Evolutionary conservation across 2,329 filamentous ascomycete species (phyloP).

Genomic region (Trichoderma aggressivum): DNA sequence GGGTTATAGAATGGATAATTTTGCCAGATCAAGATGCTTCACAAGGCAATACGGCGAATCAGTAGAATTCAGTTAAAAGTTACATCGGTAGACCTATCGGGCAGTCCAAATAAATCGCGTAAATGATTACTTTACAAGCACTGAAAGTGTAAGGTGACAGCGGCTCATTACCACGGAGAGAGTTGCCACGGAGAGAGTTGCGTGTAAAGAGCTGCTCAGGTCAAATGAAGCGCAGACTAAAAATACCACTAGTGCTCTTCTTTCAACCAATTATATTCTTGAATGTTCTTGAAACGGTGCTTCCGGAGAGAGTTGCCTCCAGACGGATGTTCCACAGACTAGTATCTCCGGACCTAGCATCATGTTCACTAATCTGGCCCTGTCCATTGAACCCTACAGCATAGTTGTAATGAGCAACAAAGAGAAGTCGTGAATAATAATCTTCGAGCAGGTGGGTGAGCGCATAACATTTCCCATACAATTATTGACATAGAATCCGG

Average conservation of each 20-base stretch:
- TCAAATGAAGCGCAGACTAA: not conserved
- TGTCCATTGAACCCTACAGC: not conserved
- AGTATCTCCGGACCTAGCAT: not conserved
- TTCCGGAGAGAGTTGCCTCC: not conserved
- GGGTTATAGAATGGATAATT: not conserved
- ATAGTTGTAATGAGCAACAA: not conserved
- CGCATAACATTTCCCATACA: not conserved
- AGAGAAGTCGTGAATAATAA: not conserved
- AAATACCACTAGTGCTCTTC: not conserved
- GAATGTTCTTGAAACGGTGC: not conserved
- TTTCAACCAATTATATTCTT: not conserved
- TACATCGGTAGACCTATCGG: not conserved
- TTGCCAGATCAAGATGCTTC: not conserved
- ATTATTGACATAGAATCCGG: not conserved
- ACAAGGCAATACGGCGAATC: too few species aligned
- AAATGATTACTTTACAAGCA: not conserved
- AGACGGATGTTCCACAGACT: not conserved
- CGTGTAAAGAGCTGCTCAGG: not conserved
- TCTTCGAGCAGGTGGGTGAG: not conserved
- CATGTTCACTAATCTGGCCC: not conserved
- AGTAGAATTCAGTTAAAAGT: accelerated
- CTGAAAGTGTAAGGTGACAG: not conserved
- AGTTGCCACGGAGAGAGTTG: not conserved
- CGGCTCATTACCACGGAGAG: not conserved
- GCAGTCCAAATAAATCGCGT: too few species aligned